Evolutionary conservation across 768 basidiomycete species (phyloP).

Genomic region (Podaxis sp.): DNA sequence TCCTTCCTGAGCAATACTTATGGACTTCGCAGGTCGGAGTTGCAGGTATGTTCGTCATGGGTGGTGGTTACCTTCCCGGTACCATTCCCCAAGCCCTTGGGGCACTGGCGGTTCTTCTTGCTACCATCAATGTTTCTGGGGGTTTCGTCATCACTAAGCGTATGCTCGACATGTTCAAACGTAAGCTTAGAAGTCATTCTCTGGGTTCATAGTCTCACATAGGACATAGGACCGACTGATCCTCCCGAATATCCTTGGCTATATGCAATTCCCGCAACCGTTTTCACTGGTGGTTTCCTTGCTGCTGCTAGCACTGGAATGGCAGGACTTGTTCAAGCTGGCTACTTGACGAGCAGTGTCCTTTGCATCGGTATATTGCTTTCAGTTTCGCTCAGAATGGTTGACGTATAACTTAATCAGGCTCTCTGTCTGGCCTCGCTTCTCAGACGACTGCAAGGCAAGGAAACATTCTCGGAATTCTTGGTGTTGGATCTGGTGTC

Average conservation of each 20-base stretch:
- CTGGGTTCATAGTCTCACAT: not conserved
- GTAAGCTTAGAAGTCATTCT: conserved; percentile 38
- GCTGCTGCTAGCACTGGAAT: conserved; percentile 82
- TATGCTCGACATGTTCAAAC: conserved; percentile 93
- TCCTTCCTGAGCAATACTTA: conserved; percentile 1
- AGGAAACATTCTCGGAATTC: conserved; percentile 86
- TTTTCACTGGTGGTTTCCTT: conserved; percentile 83
- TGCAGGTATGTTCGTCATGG: conserved; percentile 89
- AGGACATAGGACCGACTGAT: conserved; percentile 63
- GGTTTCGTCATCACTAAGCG: conserved; percentile 90
- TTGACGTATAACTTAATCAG: conserved; percentile 32
- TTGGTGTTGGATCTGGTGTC: conserved; percentile 82
- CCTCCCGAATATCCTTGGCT: conserved; percentile 88
- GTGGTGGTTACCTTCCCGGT: conserved; percentile 80
- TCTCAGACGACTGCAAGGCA: conserved; percentile 83
- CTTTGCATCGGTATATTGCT: conserved; percentile 69
- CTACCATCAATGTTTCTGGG: conserved; percentile 85
- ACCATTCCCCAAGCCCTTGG: conserved; percentile 81
- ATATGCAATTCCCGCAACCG: conserved; percentile 74
- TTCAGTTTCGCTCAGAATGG: not conserved
- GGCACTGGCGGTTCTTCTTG: conserved; percentile 81
- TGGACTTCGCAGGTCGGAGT: conserved; percentile 55
- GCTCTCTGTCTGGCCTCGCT: conserved; percentile 74
- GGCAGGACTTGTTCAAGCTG: conserved; percentile 85
- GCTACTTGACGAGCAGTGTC: conserved; percentile 82